Evolutionary conservation across 352 stramenopile species (phyloP).

Genomic region (Globisporangium okanoganense): DNA sequence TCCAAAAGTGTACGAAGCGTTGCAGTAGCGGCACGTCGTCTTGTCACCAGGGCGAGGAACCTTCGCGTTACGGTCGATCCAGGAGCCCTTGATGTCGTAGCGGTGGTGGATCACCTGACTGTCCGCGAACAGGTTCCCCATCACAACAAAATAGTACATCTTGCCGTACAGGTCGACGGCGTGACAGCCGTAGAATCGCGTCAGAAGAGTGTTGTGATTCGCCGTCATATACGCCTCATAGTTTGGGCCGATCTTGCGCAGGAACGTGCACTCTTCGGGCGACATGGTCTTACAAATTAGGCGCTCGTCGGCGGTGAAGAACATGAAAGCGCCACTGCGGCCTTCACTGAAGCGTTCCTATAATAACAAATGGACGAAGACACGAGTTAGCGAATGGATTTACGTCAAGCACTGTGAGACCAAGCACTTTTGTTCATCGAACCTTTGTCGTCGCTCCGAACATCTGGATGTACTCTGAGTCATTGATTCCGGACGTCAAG

Average conservation of each 20-base stretch:
- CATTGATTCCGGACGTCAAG: conserved; percentile 72
- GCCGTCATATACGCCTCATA: conserved; percentile 86
- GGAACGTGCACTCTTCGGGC: conserved; percentile 77
- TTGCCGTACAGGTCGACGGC: conserved; percentile 87
- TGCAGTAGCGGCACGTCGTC: conserved; percentile 83
- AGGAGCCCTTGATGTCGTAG: conserved; percentile 92
- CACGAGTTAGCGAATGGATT: neutral
- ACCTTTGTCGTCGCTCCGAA: conserved; percentile 86
- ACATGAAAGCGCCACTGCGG: conserved; percentile 89
- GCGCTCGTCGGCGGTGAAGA: conserved; percentile 86
- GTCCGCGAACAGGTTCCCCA: conserved; percentile 89
- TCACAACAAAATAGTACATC: conserved; percentile 92
- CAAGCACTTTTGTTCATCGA: neutral
- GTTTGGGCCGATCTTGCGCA: conserved; percentile 82
- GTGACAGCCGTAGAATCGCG: conserved; percentile 89
- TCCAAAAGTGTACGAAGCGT: conserved; percentile 84
- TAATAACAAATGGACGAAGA: neutral
- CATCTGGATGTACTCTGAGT: conserved; percentile 79
- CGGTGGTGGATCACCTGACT: conserved; percentile 85
- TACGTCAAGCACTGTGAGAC: neutral
- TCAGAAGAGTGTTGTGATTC: conserved; percentile 83
- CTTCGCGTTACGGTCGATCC: conserved; percentile 85
- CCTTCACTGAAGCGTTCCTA: conserved; percentile 85
- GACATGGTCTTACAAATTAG: conserved; percentile 92
- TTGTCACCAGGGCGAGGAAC: conserved; percentile 76